These are phyloP conservation scores for Tylopilus cervinicoccineus DNA, from an alignment of 768 basidiomycete species.

Conservation along the genomic window DNA sequence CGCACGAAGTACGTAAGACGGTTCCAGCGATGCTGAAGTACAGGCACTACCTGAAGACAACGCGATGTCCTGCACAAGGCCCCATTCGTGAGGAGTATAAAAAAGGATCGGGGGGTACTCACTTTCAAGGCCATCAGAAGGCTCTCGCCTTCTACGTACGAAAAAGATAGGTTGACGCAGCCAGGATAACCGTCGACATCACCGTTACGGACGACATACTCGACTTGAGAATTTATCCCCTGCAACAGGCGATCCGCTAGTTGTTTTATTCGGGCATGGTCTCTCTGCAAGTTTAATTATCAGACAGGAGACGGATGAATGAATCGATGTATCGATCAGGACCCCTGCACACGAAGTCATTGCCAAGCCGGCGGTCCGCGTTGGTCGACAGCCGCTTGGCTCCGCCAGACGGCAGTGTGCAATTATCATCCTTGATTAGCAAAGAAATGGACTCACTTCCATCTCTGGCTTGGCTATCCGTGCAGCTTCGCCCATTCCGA, in stretches of 20 bases:
- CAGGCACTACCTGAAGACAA: conserved; percentile 98
- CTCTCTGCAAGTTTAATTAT: conserved; percentile 48
- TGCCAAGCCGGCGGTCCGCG: conserved; percentile 46
- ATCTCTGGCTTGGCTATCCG: conserved; percentile 91
- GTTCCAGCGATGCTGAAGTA: conserved; percentile 96
- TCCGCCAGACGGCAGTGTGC: conserved; percentile 37
- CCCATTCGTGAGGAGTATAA: conserved; percentile 3
- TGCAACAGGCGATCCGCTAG: conserved; percentile 80
- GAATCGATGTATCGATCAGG: conserved; percentile 48
- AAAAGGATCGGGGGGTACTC: conserved; percentile 11
- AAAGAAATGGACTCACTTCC: conserved; percentile 58
- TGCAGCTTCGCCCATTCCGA: conserved; percentile 94
- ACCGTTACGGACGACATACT: conserved; percentile 92
- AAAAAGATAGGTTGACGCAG: conserved; percentile 92
- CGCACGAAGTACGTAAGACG: conserved; percentile 95
- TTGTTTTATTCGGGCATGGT: conserved; percentile 67
- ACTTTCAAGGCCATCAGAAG: conserved; percentile 97
- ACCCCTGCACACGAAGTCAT: conserved; percentile 91
- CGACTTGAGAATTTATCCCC: conserved; percentile 78
- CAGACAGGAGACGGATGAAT: not conserved
- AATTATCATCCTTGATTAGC: conserved; percentile 41
- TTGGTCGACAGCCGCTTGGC: conserved; percentile 38
- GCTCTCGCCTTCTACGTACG: conserved; percentile 97
- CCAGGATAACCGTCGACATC: conserved; percentile 90
- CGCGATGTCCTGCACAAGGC: conserved; percentile 72